Evolutionary conservation across 495 filamentous ascomycete species (phyloP), one percentile per base, ranked within the genome.

Genomic region (Tuber aestivum): DNA sequence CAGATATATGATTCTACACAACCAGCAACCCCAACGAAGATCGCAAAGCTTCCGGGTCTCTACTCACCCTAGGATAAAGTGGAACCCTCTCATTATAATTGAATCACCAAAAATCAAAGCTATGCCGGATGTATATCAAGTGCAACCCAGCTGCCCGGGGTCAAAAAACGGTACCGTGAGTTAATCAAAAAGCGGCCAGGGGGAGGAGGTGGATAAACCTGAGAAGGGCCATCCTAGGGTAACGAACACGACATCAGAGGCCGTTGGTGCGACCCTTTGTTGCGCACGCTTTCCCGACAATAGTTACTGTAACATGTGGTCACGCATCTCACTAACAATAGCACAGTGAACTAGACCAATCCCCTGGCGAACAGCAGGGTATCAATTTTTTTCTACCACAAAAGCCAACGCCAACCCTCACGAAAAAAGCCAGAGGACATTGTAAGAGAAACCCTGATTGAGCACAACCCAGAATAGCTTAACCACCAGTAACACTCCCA

Each of bases 401-500:
- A 14, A 65, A 65, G 0, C 56, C 56, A 65, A 18, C 56, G 27
- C 56, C 56, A 35, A 65, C 27, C 5, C 56, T 35, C 27, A 20
- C 27, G 1, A 12, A 35, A 65, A 65, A 16, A 65, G 27, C 56
- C 14, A 65, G 56, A 35, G 4, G 12, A 35, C 56, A 65, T 35
- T 65, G 56, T 35, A 65, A 65, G 16, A 65, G 56, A 65, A 35
- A 32, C 27, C 10, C n/a, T 3, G 3, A 5, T 65, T 20, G 56
- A 35, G 3, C 32, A 12, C 14, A 35, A 65, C 12, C 35, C 27
- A 65, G 56, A 35, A 18, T 18, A 4, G 23, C 79, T 50, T 41
- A 61, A 23, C 70, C 78, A 35, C 75, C 75, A 70, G 70, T 69
- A 27, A 81, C 75, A 56, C 79, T 80, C 21, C 71, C 76, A 20